These are phyloP conservation scores for Mycena indigotica DNA, from an alignment of 768 basidiomycete species.

Conservation along the genomic window DNA sequence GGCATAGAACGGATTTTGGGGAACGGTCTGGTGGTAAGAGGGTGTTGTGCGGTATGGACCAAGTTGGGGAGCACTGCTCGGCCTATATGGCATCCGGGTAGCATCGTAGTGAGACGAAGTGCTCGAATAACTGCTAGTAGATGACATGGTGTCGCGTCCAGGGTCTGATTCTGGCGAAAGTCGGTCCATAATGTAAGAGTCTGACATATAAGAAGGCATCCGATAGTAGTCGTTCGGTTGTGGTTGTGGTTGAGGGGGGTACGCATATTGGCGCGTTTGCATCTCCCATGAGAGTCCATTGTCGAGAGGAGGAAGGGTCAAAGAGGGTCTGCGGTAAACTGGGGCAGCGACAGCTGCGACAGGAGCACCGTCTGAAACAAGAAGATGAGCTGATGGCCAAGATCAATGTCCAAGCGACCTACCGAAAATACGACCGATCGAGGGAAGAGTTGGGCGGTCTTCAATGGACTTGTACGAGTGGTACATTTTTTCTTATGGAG, in stretches of 20 bases:
- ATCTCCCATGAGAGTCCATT: slow-evolving; percentile 17
- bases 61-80: slow-evolving; percentile 23
- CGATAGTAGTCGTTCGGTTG: slow-evolving; percentile 16
- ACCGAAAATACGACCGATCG: slow-evolving; percentile 30
- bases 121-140: slow-evolving; percentile 25
- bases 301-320: slow-evolving; percentile 22
- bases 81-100: slow-evolving; percentile 21
- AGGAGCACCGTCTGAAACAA: slow-evolving; percentile 1
- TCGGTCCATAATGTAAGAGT: slow-evolving; percentile 19
- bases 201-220: slow-evolving; percentile 1
- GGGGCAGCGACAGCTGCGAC: slow-evolving; percentile 3
- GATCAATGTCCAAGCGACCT: not conserved
- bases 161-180: slow-evolving; percentile 20
- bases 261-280: slow-evolving; percentile 9
- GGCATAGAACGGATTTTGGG: slow-evolving; percentile 20
- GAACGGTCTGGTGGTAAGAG: slow-evolving; percentile 10
- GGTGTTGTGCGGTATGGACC: slow-evolving; percentile 19
- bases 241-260: too few species aligned
- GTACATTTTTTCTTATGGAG: slow-evolving; percentile 12
- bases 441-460: slow-evolving; percentile 26
- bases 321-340: slow-evolving; percentile 18
- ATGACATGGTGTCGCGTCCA: slow-evolving; percentile 18
- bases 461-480: slow-evolving; percentile 18
- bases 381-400: not conserved
- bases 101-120: slow-evolving; percentile 20